Base-by-base conservation (phyloP, 2,329 filamentous ascomycete species). In the Fusarium sublunatum region DNA sequence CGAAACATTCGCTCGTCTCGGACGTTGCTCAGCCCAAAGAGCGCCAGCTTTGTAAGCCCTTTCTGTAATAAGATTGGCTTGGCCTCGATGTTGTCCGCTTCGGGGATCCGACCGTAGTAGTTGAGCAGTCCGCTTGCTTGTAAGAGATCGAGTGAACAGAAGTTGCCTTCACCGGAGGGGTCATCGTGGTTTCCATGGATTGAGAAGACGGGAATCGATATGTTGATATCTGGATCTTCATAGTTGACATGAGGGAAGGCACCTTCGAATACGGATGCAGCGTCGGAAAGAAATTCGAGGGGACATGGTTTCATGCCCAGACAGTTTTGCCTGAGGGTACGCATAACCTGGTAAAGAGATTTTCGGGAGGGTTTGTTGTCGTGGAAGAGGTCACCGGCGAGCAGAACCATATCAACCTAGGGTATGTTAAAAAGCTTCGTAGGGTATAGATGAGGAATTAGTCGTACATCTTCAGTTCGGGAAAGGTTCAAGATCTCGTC, bases 181-280 rank as follows among this genome's bases (percentile, higher is more conserved):
- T 99, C 95, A 73, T 99, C 95, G 74, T 99, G 95, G 72, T 99
- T 99, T 41, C 95, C 95, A 71, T 99, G 96, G 36, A 99, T 99
- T 1, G 94, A 97, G 74, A 99, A 99, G 26, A 99, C 93, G 0
- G 95, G 95, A 53, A 98, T 97, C 1, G 93, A 92, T 59, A 99
- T 88, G 71, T 99, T 99, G 76, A 99, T 97, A 70, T 99, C 92
- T 24, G 92, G 88, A 71, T 99, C 95, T 76, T 98, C 93, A 77
- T 99, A 99, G 77, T 99, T 99, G 77, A 97, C 94, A 75, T 97
- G 91, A 45, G 92, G 89, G 73, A 97, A 96, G 1, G 92, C 89
- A 7, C 91, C 91, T 61, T 92, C 90, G 70, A 99, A 97, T 62
- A 94, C 91, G 70, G 96, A 91, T 67, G 89, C 92, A 7, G 92